Evolutionary conservation across 2,329 filamentous ascomycete genomes (phyloP).

Genomic region (Teratosphaeria zuluensis): DNA sequence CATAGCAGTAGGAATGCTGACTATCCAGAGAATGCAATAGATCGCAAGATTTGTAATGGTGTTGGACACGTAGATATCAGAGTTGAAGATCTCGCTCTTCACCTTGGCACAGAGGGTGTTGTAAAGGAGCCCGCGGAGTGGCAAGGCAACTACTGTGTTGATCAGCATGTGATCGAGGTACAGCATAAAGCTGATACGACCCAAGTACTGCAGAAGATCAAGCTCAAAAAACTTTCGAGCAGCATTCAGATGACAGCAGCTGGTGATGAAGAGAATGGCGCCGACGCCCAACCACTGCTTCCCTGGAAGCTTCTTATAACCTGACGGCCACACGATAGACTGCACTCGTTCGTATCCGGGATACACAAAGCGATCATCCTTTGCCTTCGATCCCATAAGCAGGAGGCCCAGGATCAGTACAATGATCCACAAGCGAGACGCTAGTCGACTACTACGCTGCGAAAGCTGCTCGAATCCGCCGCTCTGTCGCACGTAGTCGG

Average conservation of each 20-base stretch:
- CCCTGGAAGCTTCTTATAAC: neutral
- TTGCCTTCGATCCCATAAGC: neutral
- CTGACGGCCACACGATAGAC: neutral
- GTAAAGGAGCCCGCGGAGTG: neutral
- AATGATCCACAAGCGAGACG: neutral
- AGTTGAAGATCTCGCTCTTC: neutral
- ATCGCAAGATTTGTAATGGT: neutral
- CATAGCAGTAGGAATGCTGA: neutral
- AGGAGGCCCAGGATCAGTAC: neutral
- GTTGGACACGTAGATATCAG: neutral
- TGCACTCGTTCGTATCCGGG: slow-evolving; percentile 10
- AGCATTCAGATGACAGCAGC: slow-evolving; percentile 6
- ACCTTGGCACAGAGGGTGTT: neutral
- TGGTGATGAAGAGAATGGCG: slow-evolving; percentile 11
- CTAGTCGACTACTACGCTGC: neutral
- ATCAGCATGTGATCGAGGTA: slow-evolving; percentile 10
- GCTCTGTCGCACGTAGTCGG: slow-evolving; percentile 9
- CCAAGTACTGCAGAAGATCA: slow-evolving; percentile 8
- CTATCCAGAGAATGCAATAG: neutral
- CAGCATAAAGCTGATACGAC: slow-evolving; percentile 13
- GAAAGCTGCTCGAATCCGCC: slow-evolving; percentile 10
- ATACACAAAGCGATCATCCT: slow-evolving; percentile 2
- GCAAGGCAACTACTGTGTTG: neutral
- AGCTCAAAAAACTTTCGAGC: slow-evolving; percentile 8
- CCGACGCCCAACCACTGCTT: slow-evolving; percentile 12